A percentile compares a stretch with the other conserved stretches of the same genome.
Conservation (phyloP, 78 protist genomes). For the Dictyostelium intermedium region DNA sequence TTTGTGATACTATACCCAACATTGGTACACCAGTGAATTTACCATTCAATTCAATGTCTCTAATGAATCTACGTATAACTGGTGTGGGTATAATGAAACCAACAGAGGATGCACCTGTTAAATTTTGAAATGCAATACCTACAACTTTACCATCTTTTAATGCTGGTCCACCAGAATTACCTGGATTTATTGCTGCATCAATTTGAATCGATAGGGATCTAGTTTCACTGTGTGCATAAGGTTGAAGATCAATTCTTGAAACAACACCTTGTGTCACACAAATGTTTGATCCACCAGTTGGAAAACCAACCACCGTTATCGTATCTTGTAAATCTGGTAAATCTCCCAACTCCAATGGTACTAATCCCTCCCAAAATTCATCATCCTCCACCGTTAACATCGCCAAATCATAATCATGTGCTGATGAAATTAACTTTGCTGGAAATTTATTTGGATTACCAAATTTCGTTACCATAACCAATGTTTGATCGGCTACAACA, state of each 20-base stretch:
- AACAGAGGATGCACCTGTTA: conserved; percentile 72
- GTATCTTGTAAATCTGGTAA: conserved; percentile 85
- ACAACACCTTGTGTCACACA: conserved; percentile 88
- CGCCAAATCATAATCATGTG: conserved; percentile 86
- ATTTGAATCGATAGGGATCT: conserved; percentile 80
- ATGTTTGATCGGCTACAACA: conserved; percentile 83
- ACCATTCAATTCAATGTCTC: conserved; percentile 50
- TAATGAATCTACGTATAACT: conserved; percentile 66
- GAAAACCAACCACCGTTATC: conserved; percentile 89
- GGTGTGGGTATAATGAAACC: conserved; percentile 88
- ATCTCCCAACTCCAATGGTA: conserved; percentile 69
- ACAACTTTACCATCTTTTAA: conserved; percentile 80
- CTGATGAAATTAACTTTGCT: conserved; percentile 57
- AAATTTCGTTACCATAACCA: conserved; percentile 81
- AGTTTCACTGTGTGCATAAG: conserved; percentile 66
- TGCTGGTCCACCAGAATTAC: conserved; percentile 92
- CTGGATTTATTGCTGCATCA: conserved; percentile 92
- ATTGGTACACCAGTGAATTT: conserved; percentile 78
- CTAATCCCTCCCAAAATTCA: conserved; percentile 74
- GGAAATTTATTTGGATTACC: conserved; percentile 77
- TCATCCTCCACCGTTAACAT: conserved; percentile 72
- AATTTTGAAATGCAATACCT: conserved; percentile 88
- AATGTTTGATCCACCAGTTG: conserved; percentile 88
- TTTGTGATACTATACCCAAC: conserved; percentile 51
- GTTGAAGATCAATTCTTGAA: conserved; percentile 82